These are phyloP conservation scores for Lyophyllum shimeji DNA, from an alignment of 768 basidiomycete species.

Conservation along the genomic window DNA sequence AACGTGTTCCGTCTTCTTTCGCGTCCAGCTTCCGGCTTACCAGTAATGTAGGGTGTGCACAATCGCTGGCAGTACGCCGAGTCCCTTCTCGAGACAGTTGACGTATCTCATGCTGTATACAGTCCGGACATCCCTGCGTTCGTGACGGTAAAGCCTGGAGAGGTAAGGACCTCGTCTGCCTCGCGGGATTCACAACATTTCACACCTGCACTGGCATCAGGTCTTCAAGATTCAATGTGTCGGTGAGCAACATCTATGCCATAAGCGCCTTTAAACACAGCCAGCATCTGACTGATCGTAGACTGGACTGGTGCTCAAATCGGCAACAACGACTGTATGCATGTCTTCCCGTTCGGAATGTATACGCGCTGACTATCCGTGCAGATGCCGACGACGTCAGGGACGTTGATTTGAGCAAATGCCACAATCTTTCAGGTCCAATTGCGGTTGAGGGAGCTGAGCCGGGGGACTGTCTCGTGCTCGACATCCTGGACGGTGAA, in stretches of 20 bases:
- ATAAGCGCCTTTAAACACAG: background rate
- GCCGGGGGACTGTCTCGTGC: constrained; percentile 77
- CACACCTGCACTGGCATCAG: constrained; percentile 24
- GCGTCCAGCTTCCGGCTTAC: background rate
- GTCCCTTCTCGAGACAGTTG: background rate
- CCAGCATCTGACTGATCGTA: constrained; percentile 19
- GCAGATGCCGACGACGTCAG: constrained; percentile 66
- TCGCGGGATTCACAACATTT: background rate
- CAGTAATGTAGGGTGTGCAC: constrained; percentile 49
- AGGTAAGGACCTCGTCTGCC: constrained; percentile 30
- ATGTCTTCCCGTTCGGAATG: background rate
- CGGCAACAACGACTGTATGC: constrained; percentile 68
- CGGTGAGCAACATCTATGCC: constrained; percentile 35
- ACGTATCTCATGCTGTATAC: background rate
- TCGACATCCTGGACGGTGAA: constrained; percentile 76
- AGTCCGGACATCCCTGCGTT: constrained; percentile 67
- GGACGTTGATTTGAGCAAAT: constrained; percentile 60
- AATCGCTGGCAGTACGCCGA: constrained; percentile 72
- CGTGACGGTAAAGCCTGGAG: constrained; percentile 61
- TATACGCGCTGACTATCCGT: background rate
- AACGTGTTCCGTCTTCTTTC: constrained; percentile 1
- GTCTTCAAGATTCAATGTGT: constrained; percentile 73
- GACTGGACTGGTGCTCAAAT: constrained; percentile 84
- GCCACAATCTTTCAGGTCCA: constrained; percentile 78
- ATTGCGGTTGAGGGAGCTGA: constrained; percentile 74